Percentiles rank a stretch among this genome's conserved stretches.
phyloP scores from a whole-genome alignment of 1,139 yeast species.

The Meyerozyma carpophila region DNA sequence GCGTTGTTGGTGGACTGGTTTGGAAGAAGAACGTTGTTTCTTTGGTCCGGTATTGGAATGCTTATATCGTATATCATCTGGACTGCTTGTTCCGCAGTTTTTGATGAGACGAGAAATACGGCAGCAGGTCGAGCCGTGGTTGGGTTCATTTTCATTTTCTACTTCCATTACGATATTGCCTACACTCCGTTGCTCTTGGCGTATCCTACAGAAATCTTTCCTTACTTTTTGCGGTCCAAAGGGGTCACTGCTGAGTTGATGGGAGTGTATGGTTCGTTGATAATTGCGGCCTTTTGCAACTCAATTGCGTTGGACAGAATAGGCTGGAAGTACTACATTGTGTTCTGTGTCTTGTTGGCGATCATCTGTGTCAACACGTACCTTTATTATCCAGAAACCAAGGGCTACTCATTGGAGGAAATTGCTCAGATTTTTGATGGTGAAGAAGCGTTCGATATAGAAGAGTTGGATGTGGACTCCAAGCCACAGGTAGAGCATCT shows the following conservation, averaged over 20 bases:
- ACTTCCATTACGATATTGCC: constrained; percentile 23
- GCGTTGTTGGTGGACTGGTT: constrained; percentile 4
- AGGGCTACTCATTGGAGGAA: constrained; percentile 8
- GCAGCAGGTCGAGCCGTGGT: constrained; percentile 25
- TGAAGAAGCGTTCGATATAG: not conserved
- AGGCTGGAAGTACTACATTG: constrained; percentile 10
- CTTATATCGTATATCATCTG: constrained; percentile 23
- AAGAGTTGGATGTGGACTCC: not conserved
- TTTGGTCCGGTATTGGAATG: constrained; percentile 13
- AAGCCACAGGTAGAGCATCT: not conserved
- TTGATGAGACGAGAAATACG: constrained; percentile 11
- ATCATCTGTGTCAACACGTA: constrained; percentile 6
- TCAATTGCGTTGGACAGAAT: constrained; percentile 1
- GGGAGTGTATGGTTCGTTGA: not conserved
- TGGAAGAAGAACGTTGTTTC: constrained; percentile 7
- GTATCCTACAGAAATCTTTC: constrained; percentile 30
- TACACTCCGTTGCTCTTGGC: constrained; percentile 16
- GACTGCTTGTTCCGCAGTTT: constrained; percentile 26
- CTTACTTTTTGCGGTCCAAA: constrained; percentile 10
- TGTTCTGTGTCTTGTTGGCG: constrained; percentile 8
- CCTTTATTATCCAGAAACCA: constrained; percentile 8
- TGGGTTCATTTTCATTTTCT: constrained; percentile 31
- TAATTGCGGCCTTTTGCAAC: constrained; percentile 1
- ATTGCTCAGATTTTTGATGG: constrained; percentile 9
- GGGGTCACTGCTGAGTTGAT: constrained; percentile 7